Base-by-base conservation (phyloP, 2,329 filamentous ascomycete species). In the Aspergillus japonicus region DNA sequence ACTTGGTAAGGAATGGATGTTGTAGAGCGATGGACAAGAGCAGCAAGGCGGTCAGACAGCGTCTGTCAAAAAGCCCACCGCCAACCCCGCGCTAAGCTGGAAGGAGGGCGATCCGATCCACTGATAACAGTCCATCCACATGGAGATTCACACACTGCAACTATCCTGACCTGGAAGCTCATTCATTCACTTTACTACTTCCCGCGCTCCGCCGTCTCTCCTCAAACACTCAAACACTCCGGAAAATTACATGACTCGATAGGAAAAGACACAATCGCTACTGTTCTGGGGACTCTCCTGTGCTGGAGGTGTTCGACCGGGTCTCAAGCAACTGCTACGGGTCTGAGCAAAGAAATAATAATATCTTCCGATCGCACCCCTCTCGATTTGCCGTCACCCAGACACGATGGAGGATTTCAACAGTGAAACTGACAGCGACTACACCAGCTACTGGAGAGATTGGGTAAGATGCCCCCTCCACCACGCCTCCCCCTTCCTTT, bases 381-480 rank as follows among this genome's bases (percentile, higher is more conserved):
- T 50, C 12, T 50, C 51, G 35, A 39, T 42, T 23, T 55, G 26
- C 42, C 44, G 21, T 52, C 29, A 19, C 26, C 54, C 56, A 56
- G 69, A 59, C 53, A 73, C 66, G 71, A 98, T 98, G 95, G 95
- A 98, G 76, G 94, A 98, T 80, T 98, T 95, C 78, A 93, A 92
- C 67, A 97, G 92, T 74, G 95, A 99, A 78, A 96, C 93, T 12
- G 95, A 99, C 75, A 97, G 93, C 78, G 95, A 99, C 81, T 99
- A 98, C 77, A 97, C 95, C 52, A 98, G 92, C 79, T 99, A 98
- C 78, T 99, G 95, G 95, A 85, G 94, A 77, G 95, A 99, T 80
- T 99, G 95, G 95, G 95, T 98, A 83, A 81, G 91, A 88, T 5
- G 2, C 39, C 21, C 48, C 29, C 21, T 48, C 26, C 42, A 14